phyloP scores from a whole-genome alignment of 805 yeast species.

The Cyberlindnera samutprakarnensis region DNA sequence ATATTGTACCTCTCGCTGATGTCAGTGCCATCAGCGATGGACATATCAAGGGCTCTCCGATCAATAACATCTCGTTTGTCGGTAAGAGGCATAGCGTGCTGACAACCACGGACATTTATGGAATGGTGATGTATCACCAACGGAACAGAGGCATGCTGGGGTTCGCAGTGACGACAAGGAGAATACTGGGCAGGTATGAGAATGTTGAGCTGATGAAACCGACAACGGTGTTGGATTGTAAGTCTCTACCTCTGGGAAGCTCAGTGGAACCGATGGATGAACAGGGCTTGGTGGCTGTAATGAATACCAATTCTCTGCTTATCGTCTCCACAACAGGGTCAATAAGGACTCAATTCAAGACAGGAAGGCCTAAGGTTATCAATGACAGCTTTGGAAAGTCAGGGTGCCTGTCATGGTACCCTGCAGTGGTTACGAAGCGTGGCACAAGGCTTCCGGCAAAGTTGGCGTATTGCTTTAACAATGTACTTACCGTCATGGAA shows the following conservation, averaged over 20 bases:
- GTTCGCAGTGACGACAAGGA: constrained; percentile 36
- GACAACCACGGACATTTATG: constrained; percentile 46
- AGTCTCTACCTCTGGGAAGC: constrained; percentile 55
- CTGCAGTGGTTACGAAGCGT: constrained; percentile 30
- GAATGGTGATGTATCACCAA: constrained; percentile 56
- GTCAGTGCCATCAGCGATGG: constrained; percentile 23
- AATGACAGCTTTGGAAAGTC: constrained; percentile 24
- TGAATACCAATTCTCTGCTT: constrained; percentile 42
- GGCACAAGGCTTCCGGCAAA: constrained; percentile 30
- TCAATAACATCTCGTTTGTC: constrained; percentile 39
- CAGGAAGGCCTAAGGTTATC: constrained; percentile 37
- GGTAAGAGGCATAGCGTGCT: constrained; percentile 49
- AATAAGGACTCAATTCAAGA: constrained; percentile 44
- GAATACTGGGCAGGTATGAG: constrained; percentile 44
- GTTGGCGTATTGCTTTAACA: constrained; percentile 67
- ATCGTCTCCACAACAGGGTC: constrained; percentile 49
- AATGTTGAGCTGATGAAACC: constrained; percentile 10
- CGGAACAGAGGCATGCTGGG: constrained; percentile 53
- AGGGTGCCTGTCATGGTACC: constrained; percentile 60
- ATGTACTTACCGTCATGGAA: constrained; percentile 48
- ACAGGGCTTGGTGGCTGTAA: constrained; percentile 52
- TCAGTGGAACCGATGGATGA: constrained; percentile 45
- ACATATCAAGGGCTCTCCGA: constrained; percentile 23
- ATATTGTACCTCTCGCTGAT: constrained; percentile 15
- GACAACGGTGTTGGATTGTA: constrained; percentile 33